Conservation (phyloP, 345 rosid genomes). For the Stellera chamaejasme region DNA sequence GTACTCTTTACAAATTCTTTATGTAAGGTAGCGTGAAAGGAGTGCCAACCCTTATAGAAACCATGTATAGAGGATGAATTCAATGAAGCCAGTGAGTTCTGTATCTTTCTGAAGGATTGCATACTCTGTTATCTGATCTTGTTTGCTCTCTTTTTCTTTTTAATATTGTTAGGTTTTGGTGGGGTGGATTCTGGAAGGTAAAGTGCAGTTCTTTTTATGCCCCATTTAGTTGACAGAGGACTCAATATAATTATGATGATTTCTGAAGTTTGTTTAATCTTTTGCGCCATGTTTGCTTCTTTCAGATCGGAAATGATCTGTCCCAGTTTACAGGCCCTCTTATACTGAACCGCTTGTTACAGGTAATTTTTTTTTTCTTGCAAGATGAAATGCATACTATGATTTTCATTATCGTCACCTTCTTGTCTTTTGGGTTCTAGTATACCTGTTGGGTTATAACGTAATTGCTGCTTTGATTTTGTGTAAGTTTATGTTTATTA, state of each 20-base stretch:
- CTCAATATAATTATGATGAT: slow-evolving; percentile 1
- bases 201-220: slow-evolving; percentile 1
- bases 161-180: slow-evolving; percentile 92
- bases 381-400: slow-evolving; percentile 1
- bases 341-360: slow-evolving; percentile 64
- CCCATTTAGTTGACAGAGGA: slow-evolving; percentile 1
- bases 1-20: too few relatives aligned
- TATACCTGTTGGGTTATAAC: too few relatives aligned
- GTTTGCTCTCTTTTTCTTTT: slow-evolving; percentile 8
- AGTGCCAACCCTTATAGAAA: too few relatives aligned
- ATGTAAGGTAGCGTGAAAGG: too few relatives aligned
- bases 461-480: too few relatives aligned
- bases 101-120: background rate
- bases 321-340: slow-evolving; percentile 98
- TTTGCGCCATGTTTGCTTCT: slow-evolving; percentile 7
- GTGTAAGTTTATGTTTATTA: too few relatives aligned
- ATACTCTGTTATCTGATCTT: slow-evolving; percentile 11
- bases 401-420: background rate
- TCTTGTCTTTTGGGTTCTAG: background rate
- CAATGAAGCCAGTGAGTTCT: slow-evolving; percentile 6
- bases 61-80: background rate
- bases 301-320: slow-evolving; percentile 82
- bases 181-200: slow-evolving; percentile 99
- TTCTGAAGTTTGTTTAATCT: background rate
- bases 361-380: slow-evolving; percentile 41